Evolutionary conservation across 2,329 filamentous ascomycete species (phyloP).

Genomic region (Colletotrichum orchidophilum): DNA sequence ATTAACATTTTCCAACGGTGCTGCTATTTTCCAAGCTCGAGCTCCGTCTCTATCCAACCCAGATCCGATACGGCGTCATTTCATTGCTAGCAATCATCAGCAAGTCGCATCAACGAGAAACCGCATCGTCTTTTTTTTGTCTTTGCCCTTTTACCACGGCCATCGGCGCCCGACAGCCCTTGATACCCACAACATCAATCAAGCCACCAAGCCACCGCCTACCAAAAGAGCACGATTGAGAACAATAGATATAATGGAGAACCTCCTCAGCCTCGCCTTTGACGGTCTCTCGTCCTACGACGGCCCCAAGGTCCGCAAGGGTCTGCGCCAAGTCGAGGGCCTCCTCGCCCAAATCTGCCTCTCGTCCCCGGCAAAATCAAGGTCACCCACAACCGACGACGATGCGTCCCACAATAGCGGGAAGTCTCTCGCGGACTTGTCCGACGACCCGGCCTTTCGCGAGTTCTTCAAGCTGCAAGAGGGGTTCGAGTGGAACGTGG

Average conservation of each 20-base stretch:
- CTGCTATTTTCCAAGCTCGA: neutral
- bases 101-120: slow-evolving; percentile 13
- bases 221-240: slow-evolving; percentile 6
- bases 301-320: slow-evolving; percentile 89
- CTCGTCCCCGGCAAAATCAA: slow-evolving; percentile 53
- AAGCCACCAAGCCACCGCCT: slow-evolving; percentile 26
- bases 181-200: neutral
- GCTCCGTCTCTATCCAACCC: neutral
- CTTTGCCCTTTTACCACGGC: neutral
- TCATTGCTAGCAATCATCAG: neutral
- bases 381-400: slow-evolving; percentile 22
- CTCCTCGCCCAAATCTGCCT: slow-evolving; percentile 95
- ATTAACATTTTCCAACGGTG: slow-evolving; percentile 18
- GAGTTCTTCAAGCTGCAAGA: slow-evolving; percentile 98
- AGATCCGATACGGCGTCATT: neutral
- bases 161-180: too few species aligned
- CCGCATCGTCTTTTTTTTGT: slow-evolving; percentile 28
- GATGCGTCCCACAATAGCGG: slow-evolving; percentile 39
- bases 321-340: slow-evolving; percentile 91
- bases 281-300: slow-evolving; percentile 97
- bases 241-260: slow-evolving; percentile 74
- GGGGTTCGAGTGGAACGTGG: slow-evolving; percentile 97
- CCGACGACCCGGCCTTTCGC: slow-evolving; percentile 86
- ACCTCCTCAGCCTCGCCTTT: slow-evolving; percentile 90
- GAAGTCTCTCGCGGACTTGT: slow-evolving; percentile 76